Evolutionary conservation across 371 early-diverging fungal species (phyloP), one percentile per base, ranked within the genome.

Genomic region (Rhizomucor miehei): DNA sequence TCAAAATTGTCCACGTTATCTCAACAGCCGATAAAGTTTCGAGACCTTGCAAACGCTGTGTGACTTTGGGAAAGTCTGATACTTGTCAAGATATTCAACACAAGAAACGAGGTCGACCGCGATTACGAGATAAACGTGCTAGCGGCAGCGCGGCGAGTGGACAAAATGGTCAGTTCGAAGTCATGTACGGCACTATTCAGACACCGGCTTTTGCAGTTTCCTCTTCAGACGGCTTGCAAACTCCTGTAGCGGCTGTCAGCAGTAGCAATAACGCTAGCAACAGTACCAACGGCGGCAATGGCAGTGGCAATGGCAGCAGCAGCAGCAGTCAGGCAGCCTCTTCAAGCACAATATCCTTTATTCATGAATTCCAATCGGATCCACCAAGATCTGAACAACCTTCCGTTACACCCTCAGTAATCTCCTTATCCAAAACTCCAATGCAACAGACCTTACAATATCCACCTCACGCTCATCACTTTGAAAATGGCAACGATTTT

Each of bases 61-160:
- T 87, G n/a, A 70, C 86, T 2, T 57, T 87, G n/a, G 82, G 82
- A 40, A 88, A 85, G 60, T 70, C 79, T 48, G 87, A 86, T 45
- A 81, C 85, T n/a, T 90, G 91, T 52, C 74, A 81, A 34, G 91
- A 90, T 65, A 87, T 88, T 48, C 80, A 87, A 62, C 89, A 89
- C 66, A 90, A 88, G 59, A 89, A 89, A 58, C 81, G 91, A 55
- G 91, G 91, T 14, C 79, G 91, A 19, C 91, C 89, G 34, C 89
- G 86, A 59, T 67, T 87, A 24, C 80, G 82, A 53, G 85, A 83
- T 55, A 77, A 80, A 52, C 52, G 50, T 39, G 25, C 46, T 3
- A 46, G 6, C 55, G 29, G 21, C 54, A 16, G 24, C 54, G 20
- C 21, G 43, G 44, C 34, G 29, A 24, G 36, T 43, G 20, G 40